phyloP scores from a whole-genome alignment of 75 land plant species.

The Adiantum capillusveneris region DNA sequence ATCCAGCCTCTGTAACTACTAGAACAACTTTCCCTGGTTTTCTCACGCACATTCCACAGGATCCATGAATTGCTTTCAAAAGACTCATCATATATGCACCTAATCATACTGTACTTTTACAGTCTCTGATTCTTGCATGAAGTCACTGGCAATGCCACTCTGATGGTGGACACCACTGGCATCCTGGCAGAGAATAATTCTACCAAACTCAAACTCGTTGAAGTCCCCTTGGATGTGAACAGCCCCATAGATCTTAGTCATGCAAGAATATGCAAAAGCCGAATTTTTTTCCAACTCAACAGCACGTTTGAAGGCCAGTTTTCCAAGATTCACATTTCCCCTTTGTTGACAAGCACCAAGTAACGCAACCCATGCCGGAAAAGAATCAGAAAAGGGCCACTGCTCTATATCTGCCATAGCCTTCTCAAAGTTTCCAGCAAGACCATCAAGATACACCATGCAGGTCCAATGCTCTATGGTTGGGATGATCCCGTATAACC shows the following conservation, averaged over 20 bases:
- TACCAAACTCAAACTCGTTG: neutral
- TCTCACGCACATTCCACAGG: too few species aligned
- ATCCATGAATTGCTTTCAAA: too few species aligned
- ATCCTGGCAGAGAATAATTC: too few species aligned
- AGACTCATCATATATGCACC: too few species aligned
- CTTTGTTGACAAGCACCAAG: constrained; percentile 43
- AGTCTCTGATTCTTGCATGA: too few species aligned
- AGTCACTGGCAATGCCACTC: too few species aligned
- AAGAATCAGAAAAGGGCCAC: constrained; percentile 31
- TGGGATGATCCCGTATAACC: constrained; percentile 20
- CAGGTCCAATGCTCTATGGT: constrained; percentile 37
- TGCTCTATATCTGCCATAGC: constrained; percentile 15
- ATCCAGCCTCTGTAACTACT: too few species aligned
- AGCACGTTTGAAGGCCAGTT: constrained; percentile 23
- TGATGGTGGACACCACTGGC: too few species aligned
- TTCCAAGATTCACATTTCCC: constrained; percentile 36
- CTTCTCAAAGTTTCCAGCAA: constrained; percentile 32
- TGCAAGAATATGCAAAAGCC: neutral
- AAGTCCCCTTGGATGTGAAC: neutral
- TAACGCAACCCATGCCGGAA: constrained; percentile 48
- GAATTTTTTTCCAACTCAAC: constrained; percentile 12
- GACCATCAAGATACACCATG: constrained; percentile 25
- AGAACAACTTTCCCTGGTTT: too few species aligned
- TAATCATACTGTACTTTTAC: too few species aligned
- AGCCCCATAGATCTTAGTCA: neutral